Evolutionary conservation across 2,329 filamentous ascomycete species (phyloP).

Genomic region (Exophiala dermatitidis): DNA sequence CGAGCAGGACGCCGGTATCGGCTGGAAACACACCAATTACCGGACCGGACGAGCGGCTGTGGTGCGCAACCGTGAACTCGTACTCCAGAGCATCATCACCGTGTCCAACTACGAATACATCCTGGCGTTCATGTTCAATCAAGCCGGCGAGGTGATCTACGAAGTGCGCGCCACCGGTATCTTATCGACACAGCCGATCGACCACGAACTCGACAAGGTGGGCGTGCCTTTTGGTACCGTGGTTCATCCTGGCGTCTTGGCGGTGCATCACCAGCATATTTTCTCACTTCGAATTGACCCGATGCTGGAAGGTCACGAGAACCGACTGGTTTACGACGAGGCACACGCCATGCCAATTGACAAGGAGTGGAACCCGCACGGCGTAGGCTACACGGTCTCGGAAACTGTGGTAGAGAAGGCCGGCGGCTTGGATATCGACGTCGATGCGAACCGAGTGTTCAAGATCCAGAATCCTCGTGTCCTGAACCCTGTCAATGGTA

Average conservation of each 20-base stretch:
- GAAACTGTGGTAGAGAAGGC: conserved; percentile 44
- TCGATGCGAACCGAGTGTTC: conserved; percentile 47
- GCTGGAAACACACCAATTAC: conserved; percentile 68
- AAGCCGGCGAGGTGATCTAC: conserved; percentile 59
- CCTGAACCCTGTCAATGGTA: conserved; percentile 49
- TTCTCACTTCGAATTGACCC: conserved; percentile 61
- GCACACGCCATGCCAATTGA: conserved; percentile 55
- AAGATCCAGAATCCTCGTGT: conserved; percentile 51
- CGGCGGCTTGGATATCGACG: conserved; percentile 44
- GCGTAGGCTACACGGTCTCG: conserved; percentile 44
- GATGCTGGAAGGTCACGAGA: conserved; percentile 46
- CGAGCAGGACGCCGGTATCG: conserved; percentile 62
- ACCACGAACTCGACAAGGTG: conserved; percentile 48
- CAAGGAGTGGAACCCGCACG: conserved; percentile 45
- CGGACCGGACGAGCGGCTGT: conserved; percentile 57
- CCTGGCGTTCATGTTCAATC: conserved; percentile 64
- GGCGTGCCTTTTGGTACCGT: conserved; percentile 61
- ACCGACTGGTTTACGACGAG: conserved; percentile 52
- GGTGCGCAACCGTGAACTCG: conserved; percentile 57
- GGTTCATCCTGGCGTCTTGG: conserved; percentile 62
- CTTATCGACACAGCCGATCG: conserved; percentile 59
- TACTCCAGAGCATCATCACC: conserved; percentile 63
- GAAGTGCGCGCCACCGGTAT: conserved; percentile 65
- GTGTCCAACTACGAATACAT: conserved; percentile 69
- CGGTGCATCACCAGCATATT: conserved; percentile 68